Evolutionary conservation across 192 early-diverging fungal genomes (phyloP).

Genomic region (Coemansia javaensis): DNA sequence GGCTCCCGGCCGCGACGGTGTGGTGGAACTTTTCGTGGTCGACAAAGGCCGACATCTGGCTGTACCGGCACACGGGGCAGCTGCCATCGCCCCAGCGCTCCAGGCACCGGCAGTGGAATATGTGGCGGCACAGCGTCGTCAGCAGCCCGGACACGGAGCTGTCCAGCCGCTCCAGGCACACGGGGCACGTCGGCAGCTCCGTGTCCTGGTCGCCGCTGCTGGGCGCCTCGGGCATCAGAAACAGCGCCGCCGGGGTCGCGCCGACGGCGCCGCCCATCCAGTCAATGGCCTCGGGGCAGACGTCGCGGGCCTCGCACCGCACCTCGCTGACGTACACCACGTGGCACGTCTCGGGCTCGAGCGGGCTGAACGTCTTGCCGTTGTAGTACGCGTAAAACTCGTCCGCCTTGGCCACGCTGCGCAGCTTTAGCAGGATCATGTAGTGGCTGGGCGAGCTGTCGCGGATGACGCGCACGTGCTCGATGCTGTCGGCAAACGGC

Average conservation of each 20-base stretch:
- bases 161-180: slow-evolving; percentile 96
- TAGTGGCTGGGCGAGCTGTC: slow-evolving; percentile 83
- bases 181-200: slow-evolving; percentile 91
- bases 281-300: slow-evolving; percentile 21
- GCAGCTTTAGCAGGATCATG: slow-evolving; percentile 82
- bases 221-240: slow-evolving; percentile 17
- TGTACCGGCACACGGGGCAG: slow-evolving; percentile 91
- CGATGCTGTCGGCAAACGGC: slow-evolving; percentile 59
- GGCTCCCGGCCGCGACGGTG: not conserved
- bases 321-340: slow-evolving; percentile 77
- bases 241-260: slow-evolving; percentile 13
- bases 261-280: not conserved
- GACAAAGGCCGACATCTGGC: slow-evolving; percentile 49
- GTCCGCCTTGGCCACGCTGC: slow-evolving; percentile 52
- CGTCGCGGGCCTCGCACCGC: slow-evolving; percentile 56
- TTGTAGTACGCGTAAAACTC: slow-evolving; percentile 77
- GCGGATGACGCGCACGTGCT: slow-evolving; percentile 71
- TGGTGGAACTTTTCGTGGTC: slow-evolving; percentile 30
- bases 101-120: slow-evolving; percentile 90
- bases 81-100: slow-evolving; percentile 86
- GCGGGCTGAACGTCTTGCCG: slow-evolving; percentile 76
- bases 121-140: slow-evolving; percentile 92
- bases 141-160: slow-evolving; percentile 79
- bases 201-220: not conserved
- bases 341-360: slow-evolving; percentile 80